A percentile compares a stretch with the other conserved stretches of the same genome.
phyloP scores from a whole-genome alignment of 2,329 filamentous ascomycete genomes.

The Fusarium tricinctum region DNA sequence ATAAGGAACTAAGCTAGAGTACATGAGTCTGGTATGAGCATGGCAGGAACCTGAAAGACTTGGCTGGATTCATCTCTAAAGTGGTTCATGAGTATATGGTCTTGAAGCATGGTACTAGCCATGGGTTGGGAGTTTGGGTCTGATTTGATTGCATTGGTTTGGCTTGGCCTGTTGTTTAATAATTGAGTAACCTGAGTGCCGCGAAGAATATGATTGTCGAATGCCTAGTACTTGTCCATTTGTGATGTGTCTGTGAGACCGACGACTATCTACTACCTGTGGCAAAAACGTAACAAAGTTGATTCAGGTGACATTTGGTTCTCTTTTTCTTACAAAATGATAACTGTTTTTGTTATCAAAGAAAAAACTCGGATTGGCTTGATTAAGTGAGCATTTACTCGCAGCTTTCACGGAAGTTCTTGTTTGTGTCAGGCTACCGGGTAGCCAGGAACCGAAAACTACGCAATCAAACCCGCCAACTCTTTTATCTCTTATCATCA shows the following conservation, averaged over 20 bases:
- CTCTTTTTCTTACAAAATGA: fast-evolving
- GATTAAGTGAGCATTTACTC: not conserved
- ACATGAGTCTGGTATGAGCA: not conserved
- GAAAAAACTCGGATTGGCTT: too few relatives aligned
- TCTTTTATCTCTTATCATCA: not conserved
- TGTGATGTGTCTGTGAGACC: not conserved
- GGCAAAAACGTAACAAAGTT: not conserved
- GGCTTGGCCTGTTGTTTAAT: slow-evolving; percentile 22
- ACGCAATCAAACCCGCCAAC: slow-evolving; percentile 1
- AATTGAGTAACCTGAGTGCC: slow-evolving; percentile 30
- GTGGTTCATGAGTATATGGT: slow-evolving; percentile 10
- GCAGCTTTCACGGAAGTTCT: not conserved
- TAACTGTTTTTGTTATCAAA: too few relatives aligned
- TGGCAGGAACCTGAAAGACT: not conserved
- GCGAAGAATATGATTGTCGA: slow-evolving; percentile 15
- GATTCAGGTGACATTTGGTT: not conserved
- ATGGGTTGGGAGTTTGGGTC: slow-evolving; percentile 31
- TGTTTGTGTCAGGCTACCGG: slow-evolving; percentile 4
- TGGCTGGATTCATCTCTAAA: slow-evolving; percentile 21
- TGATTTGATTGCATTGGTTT: slow-evolving; percentile 20
- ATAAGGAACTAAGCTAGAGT: not conserved
- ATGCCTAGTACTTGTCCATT: not conserved
- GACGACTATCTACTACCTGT: too few relatives aligned
- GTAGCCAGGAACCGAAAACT: slow-evolving; percentile 13
- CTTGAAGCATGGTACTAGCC: slow-evolving; percentile 25